Conservation (phyloP, 257 asterid species). For the Solanum verrucosum region DNA sequence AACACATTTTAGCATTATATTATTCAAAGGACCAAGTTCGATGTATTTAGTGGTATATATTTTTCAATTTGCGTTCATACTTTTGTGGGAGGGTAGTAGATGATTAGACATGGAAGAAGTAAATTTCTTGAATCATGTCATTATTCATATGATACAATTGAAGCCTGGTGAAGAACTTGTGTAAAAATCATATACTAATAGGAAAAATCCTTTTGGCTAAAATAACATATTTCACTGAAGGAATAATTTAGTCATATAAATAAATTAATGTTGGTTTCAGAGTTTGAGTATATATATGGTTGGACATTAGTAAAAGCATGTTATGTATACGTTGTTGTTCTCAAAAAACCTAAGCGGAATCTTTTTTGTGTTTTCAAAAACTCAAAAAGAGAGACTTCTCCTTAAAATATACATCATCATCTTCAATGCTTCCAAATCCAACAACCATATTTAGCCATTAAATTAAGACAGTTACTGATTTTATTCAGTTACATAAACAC, state of each 20-base stretch:
- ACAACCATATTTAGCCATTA: neutral
- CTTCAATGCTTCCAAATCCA: conserved; percentile 1
- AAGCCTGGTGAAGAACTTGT: no score
- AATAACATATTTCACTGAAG: neutral
- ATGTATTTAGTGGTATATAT: no score
- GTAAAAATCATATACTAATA: no score
- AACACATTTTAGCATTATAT: no score
- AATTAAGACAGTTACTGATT: neutral
- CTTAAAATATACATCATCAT: neutral
- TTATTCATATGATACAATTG: neutral
- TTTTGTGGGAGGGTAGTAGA: neutral
- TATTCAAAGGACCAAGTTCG: no score
- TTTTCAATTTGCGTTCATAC: neutral
- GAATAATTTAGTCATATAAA: neutral
- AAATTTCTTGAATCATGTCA: neutral
- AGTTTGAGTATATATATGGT: neutral
- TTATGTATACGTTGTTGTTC: neutral
- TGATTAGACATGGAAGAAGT: neutral
- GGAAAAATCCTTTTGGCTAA: no score
- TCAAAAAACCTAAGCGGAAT: neutral
- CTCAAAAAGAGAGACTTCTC: neutral
- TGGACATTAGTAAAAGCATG: neutral
- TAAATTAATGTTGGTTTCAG: neutral
- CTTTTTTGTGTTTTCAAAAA: neutral
- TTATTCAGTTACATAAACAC: neutral